Conservation (phyloP, 768 basidiomycete genomes). For the Ephemerocybe angulata region DNA sequence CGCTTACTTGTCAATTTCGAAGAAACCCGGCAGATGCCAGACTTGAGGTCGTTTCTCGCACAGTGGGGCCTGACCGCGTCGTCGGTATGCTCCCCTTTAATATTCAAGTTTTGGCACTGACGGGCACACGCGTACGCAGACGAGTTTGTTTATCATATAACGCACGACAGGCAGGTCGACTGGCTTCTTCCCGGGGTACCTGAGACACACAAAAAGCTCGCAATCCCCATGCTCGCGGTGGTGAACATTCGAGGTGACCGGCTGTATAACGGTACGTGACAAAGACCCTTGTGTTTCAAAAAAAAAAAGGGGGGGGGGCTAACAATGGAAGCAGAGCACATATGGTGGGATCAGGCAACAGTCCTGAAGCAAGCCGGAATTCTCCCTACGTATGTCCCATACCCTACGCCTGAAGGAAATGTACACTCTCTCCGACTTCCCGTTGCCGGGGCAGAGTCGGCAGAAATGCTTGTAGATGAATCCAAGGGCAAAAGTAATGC, state of each 20-base stretch:
- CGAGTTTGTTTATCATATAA: conserved; percentile 47
- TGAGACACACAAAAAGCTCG: conserved; percentile 44
- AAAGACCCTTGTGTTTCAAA: not conserved
- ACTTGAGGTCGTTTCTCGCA: conserved; percentile 46
- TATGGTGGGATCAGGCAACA: conserved; percentile 45
- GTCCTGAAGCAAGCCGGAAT: conserved; percentile 34
- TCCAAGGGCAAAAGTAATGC: conserved; percentile 33
- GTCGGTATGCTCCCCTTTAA: conserved; percentile 36
- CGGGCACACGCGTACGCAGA: conserved; percentile 26
- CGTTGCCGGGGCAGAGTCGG: conserved; percentile 34
- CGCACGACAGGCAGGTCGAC: conserved; percentile 42
- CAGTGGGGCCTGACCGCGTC: conserved; percentile 47
- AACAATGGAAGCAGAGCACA: conserved; percentile 30
- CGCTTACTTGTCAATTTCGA: not conserved
- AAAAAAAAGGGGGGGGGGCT: not conserved
- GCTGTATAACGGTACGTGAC: conserved; percentile 14
- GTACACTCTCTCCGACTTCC: conserved; percentile 30
- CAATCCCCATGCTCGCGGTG: conserved; percentile 53
- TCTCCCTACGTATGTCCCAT: conserved; percentile 31
- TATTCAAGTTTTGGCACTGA: not conserved
- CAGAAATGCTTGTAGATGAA: conserved; percentile 35
- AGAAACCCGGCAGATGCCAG: conserved; percentile 47
- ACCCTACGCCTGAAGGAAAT: conserved; percentile 17
- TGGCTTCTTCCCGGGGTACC: conserved; percentile 54
- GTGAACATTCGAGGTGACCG: conserved; percentile 39